phyloP scores from a whole-genome alignment of 2,329 filamentous ascomycete species.

The Rosellinia necatrix region DNA sequence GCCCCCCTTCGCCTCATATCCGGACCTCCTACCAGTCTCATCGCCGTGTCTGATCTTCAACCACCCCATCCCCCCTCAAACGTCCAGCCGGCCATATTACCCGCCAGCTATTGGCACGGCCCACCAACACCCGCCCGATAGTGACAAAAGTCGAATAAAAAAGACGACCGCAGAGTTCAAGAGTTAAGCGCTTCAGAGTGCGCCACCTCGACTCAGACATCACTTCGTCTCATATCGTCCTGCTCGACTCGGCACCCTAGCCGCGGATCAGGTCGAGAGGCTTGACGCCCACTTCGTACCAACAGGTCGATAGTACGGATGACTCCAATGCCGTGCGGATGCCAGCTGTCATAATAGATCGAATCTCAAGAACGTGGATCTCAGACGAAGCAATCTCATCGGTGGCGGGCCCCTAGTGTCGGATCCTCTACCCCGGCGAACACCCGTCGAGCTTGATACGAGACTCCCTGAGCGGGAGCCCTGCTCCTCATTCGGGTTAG shows the following conservation, averaged over 20 bases:
- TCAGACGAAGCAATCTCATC: slow-evolving; percentile 49
- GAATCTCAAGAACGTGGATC: slow-evolving; percentile 55
- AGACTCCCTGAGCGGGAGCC: slow-evolving; percentile 46
- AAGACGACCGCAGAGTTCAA: too few species aligned
- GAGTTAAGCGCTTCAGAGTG: slow-evolving; percentile 25
- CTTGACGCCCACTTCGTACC: slow-evolving; percentile 5
- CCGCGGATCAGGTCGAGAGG: slow-evolving; percentile 28
- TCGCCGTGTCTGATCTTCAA: slow-evolving; percentile 45
- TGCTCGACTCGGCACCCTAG: slow-evolving; percentile 22
- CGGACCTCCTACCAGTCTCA: slow-evolving; percentile 42
- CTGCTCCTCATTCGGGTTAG: slow-evolving; percentile 38
- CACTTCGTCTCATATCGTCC: slow-evolving; percentile 25
- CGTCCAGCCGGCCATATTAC: not conserved
- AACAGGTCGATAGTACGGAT: slow-evolving; percentile 28
- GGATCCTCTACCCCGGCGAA: slow-evolving; percentile 45
- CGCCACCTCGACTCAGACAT: slow-evolving; percentile 28
- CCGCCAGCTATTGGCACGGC: slow-evolving; percentile 20
- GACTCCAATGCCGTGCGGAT: slow-evolving; percentile 55
- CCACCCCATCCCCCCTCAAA: slow-evolving; percentile 40
- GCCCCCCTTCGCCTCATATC: slow-evolving; percentile 43
- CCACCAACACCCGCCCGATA: slow-evolving; percentile 24
- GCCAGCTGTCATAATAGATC: slow-evolving; percentile 58
- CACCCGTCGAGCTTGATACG: slow-evolving; percentile 47
- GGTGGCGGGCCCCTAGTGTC: slow-evolving; percentile 46
- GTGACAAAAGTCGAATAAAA: too few species aligned